phyloP scores from a whole-genome alignment of 2,329 filamentous ascomycete species.

The Hypoxylon sp. region DNA sequence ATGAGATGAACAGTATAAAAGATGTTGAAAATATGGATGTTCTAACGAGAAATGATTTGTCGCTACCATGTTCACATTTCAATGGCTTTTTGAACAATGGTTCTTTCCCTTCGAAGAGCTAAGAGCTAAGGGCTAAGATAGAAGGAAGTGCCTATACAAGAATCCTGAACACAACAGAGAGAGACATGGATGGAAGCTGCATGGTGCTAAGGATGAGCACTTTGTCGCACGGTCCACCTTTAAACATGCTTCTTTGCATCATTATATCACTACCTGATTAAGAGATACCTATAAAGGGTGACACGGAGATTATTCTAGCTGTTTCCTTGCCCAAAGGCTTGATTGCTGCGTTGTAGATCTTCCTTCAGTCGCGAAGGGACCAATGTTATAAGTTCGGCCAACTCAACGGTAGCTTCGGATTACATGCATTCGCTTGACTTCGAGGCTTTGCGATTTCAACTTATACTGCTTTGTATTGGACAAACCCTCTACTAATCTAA shows the following conservation, averaged over 20 bases:
- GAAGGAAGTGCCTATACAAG: conserved; percentile 13
- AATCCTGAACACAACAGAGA: conserved; percentile 19
- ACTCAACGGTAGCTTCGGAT: conserved; percentile 25
- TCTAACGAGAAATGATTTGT: conserved; percentile 27
- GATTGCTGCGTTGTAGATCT: conserved; percentile 18
- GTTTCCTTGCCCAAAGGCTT: conserved; percentile 24
- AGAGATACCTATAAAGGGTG: conserved; percentile 16
- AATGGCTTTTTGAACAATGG: conserved; percentile 32
- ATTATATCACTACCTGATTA: conserved; percentile 34
- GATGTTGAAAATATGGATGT: conserved; percentile 9
- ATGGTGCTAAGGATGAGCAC: conserved; percentile 25
- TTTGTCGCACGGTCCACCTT: conserved; percentile 43
- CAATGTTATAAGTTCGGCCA: conserved; percentile 18
- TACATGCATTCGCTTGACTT: conserved; percentile 35
- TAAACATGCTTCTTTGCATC: conserved; percentile 19
- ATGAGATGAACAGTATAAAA: background rate
- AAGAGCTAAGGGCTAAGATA: conserved; percentile 6
- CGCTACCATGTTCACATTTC: conserved; percentile 35
- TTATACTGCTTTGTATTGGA: conserved; percentile 22
- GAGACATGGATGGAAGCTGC: conserved; percentile 18
- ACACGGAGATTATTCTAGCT: conserved; percentile 33
- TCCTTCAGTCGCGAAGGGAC: conserved; percentile 15
- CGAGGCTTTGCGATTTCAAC: conserved; percentile 10
- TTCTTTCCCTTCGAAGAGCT: background rate
- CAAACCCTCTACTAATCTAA: conserved; percentile 25